A percentile compares a stretch with the other conserved stretches of the same genome.
phyloP scores from a whole-genome alignment of 2,329 filamentous ascomycete genomes.

The Hypoxylon sp. region DNA sequence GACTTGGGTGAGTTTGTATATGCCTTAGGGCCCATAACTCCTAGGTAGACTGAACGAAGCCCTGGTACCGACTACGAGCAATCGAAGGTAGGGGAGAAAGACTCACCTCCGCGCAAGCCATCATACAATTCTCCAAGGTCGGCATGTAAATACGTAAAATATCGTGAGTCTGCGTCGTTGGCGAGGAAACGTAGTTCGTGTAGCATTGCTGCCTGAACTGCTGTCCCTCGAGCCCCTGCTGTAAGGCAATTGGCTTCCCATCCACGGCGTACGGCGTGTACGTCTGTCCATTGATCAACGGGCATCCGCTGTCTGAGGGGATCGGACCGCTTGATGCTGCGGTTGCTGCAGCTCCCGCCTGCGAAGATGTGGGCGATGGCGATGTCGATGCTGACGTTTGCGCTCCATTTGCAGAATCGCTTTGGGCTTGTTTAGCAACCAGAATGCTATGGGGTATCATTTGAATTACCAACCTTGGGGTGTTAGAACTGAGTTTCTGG shows the following conservation, averaged over 20 bases:
- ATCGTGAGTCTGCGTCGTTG: constrained; percentile 41
- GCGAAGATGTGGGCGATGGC: constrained; percentile 7
- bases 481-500: constrained; percentile 26
- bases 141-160: constrained; percentile 48
- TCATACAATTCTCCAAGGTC: constrained; percentile 50
- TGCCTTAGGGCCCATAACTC: not conserved
- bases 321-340: constrained; percentile 28
- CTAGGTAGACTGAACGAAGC: not conserved
- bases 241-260: constrained; percentile 45
- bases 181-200: constrained; percentile 45
- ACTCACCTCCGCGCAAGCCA: constrained; percentile 47
- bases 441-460: not conserved
- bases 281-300: constrained; percentile 40
- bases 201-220: constrained; percentile 49
- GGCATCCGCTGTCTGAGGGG: constrained; percentile 49
- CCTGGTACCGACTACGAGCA: not conserved
- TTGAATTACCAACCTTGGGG: constrained; percentile 30
- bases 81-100: not conserved
- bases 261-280: constrained; percentile 50
- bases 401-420: constrained; percentile 12
- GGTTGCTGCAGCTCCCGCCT: constrained; percentile 21
- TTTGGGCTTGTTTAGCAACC: constrained; percentile 2
- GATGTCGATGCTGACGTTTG: constrained; percentile 20
- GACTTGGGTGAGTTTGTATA: not conserved
- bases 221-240: constrained; percentile 35